These are phyloP conservation scores for Russula brevipes DNA, from an alignment of 768 basidiomycete genomes.

Conservation along the genomic window DNA sequence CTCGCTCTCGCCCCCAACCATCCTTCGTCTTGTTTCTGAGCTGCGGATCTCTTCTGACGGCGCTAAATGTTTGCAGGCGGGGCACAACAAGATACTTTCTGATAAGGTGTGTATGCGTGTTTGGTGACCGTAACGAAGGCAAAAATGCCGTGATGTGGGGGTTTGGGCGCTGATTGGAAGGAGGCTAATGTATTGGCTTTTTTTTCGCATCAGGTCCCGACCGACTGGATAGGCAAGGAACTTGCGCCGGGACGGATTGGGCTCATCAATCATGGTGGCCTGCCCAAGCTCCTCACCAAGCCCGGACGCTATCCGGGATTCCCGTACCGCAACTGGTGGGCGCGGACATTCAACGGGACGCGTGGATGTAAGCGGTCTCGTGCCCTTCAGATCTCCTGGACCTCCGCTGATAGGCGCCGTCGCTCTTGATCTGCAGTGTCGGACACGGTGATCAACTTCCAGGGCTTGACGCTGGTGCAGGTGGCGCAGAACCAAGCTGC, in stretches of 20 bases:
- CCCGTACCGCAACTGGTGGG: slow-evolving; percentile 83
- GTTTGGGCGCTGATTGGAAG: not conserved
- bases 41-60: not conserved
- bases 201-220: slow-evolving; percentile 40
- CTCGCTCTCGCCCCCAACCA: not conserved
- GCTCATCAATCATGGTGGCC: slow-evolving; percentile 76
- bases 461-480: slow-evolving; percentile 78
- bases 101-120: slow-evolving; percentile 42
- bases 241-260: slow-evolving; percentile 69
- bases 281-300: slow-evolving; percentile 66
- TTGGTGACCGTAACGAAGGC: too few species aligned
- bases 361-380: slow-evolving; percentile 50
- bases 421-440: slow-evolving; percentile 41
- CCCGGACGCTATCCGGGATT: slow-evolving; percentile 76
- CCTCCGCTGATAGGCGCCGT: not conserved
- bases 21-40: not conserved
- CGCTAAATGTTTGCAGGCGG: slow-evolving; percentile 39
- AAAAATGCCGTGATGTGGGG: not conserved
- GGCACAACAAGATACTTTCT: slow-evolving; percentile 53
- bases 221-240: slow-evolving; percentile 66
- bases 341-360: slow-evolving; percentile 63
- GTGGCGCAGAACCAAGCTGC: slow-evolving; percentile 84
- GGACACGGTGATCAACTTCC: slow-evolving; percentile 76
- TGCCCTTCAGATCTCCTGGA: not conserved
- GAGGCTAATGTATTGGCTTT: not conserved